Evolutionary conservation across 352 stramenopile genomes (phyloP), one percentile per base, ranked within the genome.

Genomic region (Globisporangium nagaii): DNA sequence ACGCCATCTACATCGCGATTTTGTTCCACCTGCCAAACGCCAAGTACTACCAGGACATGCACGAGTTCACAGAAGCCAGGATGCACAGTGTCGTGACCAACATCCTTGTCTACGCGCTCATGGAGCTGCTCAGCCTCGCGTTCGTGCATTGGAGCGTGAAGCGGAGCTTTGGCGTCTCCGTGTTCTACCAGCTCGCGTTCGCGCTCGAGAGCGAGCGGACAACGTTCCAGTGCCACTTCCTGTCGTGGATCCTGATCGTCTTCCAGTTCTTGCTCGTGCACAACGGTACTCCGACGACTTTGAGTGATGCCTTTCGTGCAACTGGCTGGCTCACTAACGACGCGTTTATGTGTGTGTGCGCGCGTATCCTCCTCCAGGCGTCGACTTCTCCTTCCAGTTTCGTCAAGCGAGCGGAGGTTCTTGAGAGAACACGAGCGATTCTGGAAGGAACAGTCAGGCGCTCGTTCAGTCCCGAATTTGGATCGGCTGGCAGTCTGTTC

Each of bases 181-280:
- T 58, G 1, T 34, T 69, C 19, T 58, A 71, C 36, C 63, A 71
- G 46, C 48, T 74, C 0, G 55, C 55, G 0, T 74, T 69, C 7
- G 11, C 28, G 12, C 10, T 51, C 10, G 44, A 30, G 28, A 51
- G 13, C 19, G 19, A 52, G 22, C 40, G 45, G 19, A 17, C 2
- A n/a, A 19, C 30, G 1, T 41, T 19, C 45, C 28, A 52, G n/a
- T 7, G n/a, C 20, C 15, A 41, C 0, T 52, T 52, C 19, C 2
- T 31, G 1, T 20, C 9, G 9, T 41, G 45, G 45, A 52, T 40
- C 11, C 4, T 39, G 6, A 27, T 37, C n/a, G n/a, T 51, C 20
- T 51, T 51, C 31, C 44, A 27, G 30, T 50, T 27, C 2, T 2
- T 37, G 2, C 43, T 50, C 8, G 27, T 27, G 2, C 43, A 37